Evolutionary conservation across 148 eudicot species (phyloP).

Genomic region (Chenopodium quinoa): DNA sequence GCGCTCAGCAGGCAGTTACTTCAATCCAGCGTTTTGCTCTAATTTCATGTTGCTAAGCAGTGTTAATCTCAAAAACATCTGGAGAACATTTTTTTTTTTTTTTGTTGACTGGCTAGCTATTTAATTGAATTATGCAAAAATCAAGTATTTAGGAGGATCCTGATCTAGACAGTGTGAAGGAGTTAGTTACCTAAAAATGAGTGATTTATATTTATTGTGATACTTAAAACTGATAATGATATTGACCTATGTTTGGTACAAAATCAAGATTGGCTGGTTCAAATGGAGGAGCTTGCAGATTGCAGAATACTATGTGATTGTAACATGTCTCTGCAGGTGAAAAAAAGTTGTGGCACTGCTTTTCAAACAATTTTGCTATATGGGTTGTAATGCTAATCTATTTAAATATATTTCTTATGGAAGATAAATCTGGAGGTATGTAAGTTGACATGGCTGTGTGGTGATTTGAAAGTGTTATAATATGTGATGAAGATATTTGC

Average conservation of each 20-base stretch:
- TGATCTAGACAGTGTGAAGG: neutral
- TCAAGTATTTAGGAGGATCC: neutral
- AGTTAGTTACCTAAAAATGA: neutral
- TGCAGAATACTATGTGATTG: neutral
- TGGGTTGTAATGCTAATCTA: neutral
- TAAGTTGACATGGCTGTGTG: neutral
- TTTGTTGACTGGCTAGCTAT: neutral
- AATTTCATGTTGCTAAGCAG: neutral
- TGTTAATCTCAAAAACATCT: neutral
- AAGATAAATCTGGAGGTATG: neutral
- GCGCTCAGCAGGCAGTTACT: neutral
- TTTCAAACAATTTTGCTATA: neutral
- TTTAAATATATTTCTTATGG: neutral
- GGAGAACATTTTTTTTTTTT: neutral
- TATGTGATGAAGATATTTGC: neutral
- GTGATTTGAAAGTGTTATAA: neutral
- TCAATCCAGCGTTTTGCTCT: constrained; percentile 1
- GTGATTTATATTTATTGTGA: neutral
- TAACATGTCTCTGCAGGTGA: neutral
- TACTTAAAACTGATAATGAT: neutral
- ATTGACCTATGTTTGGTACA: neutral
- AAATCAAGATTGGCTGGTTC: neutral
- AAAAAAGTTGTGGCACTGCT: neutral
- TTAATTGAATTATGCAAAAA: neutral
- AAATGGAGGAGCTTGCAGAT: neutral